These are phyloP conservation scores for Rhodomyrtus psidioides DNA, from an alignment of 441 rosid genomes.

Conservation along the genomic window DNA sequence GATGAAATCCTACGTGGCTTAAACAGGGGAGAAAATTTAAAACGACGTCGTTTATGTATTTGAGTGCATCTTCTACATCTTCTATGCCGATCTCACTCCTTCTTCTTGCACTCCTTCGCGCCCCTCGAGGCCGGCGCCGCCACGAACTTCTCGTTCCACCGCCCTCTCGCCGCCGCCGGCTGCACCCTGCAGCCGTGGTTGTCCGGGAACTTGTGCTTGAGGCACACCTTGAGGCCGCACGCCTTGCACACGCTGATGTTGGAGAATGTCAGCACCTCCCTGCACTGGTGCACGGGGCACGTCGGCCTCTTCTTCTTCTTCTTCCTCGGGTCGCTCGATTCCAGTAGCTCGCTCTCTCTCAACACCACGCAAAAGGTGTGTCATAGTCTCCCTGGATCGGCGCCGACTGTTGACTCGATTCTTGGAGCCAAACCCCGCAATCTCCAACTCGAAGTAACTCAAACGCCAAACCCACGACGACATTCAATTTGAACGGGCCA, in stretches of 20 bases:
- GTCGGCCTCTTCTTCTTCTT: conserved; percentile 57
- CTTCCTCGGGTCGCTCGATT: conserved; percentile 25
- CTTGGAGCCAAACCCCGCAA: too few species aligned
- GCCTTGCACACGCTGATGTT: conserved; percentile 61
- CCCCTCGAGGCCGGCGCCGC: conserved; percentile 43
- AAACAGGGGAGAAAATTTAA: too few species aligned
- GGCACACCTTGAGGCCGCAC: conserved; percentile 60
- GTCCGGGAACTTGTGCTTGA: conserved; percentile 66
- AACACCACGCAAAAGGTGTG: too few species aligned
- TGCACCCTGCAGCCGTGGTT: conserved; percentile 47
- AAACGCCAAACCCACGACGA: too few species aligned
- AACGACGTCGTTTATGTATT: too few species aligned
- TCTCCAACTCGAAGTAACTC: too few species aligned
- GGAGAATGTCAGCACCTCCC: conserved; percentile 55
- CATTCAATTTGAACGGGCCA: too few species aligned
- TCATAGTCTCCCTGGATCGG: conserved; percentile 44
- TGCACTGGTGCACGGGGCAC: conserved; percentile 63
- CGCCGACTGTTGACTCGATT: not conserved
- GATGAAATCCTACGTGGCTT: too few species aligned
- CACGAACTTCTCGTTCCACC: conserved; percentile 51
- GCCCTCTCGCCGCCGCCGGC: not conserved
- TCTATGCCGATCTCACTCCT: not conserved
- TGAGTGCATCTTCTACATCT: too few species aligned
- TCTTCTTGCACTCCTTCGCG: conserved; percentile 34
- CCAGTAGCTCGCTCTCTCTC: too few species aligned